Evolutionary conservation across 306 rosid genomes (phyloP).

Genomic region (Carpinus viminea): DNA sequence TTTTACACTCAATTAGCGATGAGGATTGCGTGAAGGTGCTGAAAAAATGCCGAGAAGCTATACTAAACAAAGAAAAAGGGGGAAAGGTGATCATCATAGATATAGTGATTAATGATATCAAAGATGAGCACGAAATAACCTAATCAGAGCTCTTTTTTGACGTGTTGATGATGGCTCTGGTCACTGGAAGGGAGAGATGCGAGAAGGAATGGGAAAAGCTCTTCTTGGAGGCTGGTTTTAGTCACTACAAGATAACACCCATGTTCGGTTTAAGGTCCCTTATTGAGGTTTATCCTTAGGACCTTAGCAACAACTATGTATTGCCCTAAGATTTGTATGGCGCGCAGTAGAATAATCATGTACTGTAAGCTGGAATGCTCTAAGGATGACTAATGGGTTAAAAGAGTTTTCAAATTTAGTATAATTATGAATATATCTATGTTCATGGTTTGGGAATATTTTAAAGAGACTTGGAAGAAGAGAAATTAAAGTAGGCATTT

Average conservation of each 20-base stretch:
- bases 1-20: conserved; percentile 42
- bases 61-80: conserved; percentile 34
- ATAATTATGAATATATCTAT: too few species aligned
- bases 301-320: background rate
- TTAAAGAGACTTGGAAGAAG: too few species aligned
- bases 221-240: conserved; percentile 51
- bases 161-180: conserved; percentile 42
- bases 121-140: conserved; percentile 28
- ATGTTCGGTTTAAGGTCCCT: conserved; percentile 51
- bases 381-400: too few species aligned
- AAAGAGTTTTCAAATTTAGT: too few species aligned
- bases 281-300: conserved; percentile 53
- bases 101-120: conserved; percentile 36
- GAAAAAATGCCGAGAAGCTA: conserved; percentile 54
- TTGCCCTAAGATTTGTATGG: too few species aligned
- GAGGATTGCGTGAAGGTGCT: conserved; percentile 44
- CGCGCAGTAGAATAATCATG: too few species aligned
- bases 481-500: too few species aligned
- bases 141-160: conserved; percentile 45
- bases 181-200: conserved; percentile 47
- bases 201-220: conserved; percentile 58
- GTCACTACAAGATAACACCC: conserved; percentile 38
- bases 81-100: conserved; percentile 62
- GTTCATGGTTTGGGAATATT: too few species aligned
- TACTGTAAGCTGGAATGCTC: too few species aligned